Evolutionary conservation across 2,329 filamentous ascomycete species (phyloP).

Genomic region (Aspergillus fijiensis): DNA sequence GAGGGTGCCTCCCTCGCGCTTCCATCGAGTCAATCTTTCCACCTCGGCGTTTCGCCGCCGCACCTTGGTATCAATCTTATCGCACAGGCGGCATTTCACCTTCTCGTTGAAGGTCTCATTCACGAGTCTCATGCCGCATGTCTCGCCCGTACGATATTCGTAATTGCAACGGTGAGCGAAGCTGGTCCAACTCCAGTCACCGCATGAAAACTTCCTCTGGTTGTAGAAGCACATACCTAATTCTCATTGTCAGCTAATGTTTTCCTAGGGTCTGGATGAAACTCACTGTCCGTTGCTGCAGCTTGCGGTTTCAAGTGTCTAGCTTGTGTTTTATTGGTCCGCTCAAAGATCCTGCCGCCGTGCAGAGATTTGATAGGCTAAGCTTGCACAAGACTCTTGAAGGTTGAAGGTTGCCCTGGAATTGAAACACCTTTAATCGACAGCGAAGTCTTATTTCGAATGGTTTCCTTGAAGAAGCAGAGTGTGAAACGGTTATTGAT

Average conservation of each 20-base stretch:
- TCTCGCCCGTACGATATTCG: constrained; percentile 94
- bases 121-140: constrained; percentile 89
- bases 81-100: constrained; percentile 78
- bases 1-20: constrained; percentile 63
- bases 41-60: constrained; percentile 72
- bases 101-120: constrained; percentile 66
- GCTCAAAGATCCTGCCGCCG: constrained; percentile 23
- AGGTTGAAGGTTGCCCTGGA: constrained; percentile 19
- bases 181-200: constrained; percentile 92
- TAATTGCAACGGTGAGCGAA: constrained; percentile 91
- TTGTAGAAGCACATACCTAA: constrained; percentile 92
- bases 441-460: constrained; percentile 22
- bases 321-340: constrained; percentile 34
- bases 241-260: constrained; percentile 32
- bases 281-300: constrained; percentile 34
- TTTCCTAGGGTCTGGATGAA: constrained; percentile 24
- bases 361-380: constrained; percentile 37
- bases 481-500: constrained; percentile 35
- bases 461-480: constrained; percentile 23
- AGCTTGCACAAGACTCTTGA: constrained; percentile 26
- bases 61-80: constrained; percentile 83
- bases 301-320: constrained; percentile 36
- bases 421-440: constrained; percentile 26
- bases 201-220: constrained; percentile 78
- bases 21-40: constrained; percentile 75